Base-by-base conservation (phyloP, 208 protist genomes). In the Acanthamoeba lenticulata region DNA sequence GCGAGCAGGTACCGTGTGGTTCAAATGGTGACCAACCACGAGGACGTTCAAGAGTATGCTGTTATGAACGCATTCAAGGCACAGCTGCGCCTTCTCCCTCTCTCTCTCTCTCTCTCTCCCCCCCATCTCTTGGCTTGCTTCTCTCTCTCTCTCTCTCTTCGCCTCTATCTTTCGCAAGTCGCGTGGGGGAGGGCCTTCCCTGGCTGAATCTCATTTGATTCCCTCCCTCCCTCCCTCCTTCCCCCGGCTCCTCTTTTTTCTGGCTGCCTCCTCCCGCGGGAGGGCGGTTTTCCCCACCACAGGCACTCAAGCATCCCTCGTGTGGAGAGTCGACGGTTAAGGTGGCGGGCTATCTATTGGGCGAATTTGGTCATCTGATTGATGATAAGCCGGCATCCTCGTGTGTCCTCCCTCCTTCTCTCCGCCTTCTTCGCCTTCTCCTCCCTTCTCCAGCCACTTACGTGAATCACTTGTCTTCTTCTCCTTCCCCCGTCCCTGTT, bases 351-450 rank as follows among this genome's bases (percentile, higher is more conserved):
- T 99, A 99, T 93, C 92, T 99, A 24, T 97, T 99, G 21, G 99
- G 99, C 77, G 99, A 99, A 96, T 99, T 99, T 96, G 99, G 99
- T 69, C 98, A 99, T 95, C 98, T 99, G 47, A 99, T 99, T 77
- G 98, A 98, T 0, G 97, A 99, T 34, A 98, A 98, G 90, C 95
- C 97, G 0, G 96, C 98, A 74, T 98, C 97, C 69, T 96, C 96
- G 86, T 97, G 90, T 13, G 27, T 92, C 55, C 17, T 17, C 49
- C 49, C 27, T 38, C 60, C 38, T 60, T 13, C 79, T 40, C 85
- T 27, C 85, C 52, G 29, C 44, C 34, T 24, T 27, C 91, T 89
- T 89, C 40, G 29, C 40, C 95, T 27, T 1, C 32, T 32, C 92
- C 7, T n/a, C n/a, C n/a, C n/a, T n/a, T n/a, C n/a, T n/a, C n/a